A percentile compares a stretch with the other conserved stretches of the same genome.
Evolutionary conservation across 2,329 filamentous ascomycete genomes (phyloP).

Genomic region (Talaromyces sp.): DNA sequence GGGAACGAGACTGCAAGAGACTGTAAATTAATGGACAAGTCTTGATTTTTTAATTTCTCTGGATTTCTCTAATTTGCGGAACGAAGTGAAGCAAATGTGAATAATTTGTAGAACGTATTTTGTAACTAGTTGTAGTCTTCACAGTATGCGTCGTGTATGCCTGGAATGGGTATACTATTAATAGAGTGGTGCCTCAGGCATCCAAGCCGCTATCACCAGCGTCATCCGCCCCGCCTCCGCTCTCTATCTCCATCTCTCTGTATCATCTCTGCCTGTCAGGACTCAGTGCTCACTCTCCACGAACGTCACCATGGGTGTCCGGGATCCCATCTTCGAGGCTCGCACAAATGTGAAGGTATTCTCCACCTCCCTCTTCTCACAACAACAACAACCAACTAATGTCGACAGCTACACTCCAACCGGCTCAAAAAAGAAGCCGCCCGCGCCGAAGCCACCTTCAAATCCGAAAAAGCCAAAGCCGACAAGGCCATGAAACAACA

Average conservation of each 20-base stretch:
- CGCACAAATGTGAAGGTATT: constrained; percentile 39
- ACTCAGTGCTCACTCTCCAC: not conserved
- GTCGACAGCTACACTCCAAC: constrained; percentile 40
- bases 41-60: not conserved
- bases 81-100: not conserved
- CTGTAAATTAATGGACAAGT: not conserved
- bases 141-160: too few species aligned
- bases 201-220: not conserved
- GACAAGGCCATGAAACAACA: constrained; percentile 45
- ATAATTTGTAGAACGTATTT: not conserved
- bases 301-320: constrained; percentile 32
- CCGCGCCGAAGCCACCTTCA: constrained; percentile 42
- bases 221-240: not conserved
- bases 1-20: not conserved
- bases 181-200: not conserved
- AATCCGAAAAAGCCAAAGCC: constrained; percentile 44
- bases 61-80: not conserved
- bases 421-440: constrained; percentile 44
- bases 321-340: constrained; percentile 38
- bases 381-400: not conserved
- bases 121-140: too few species aligned
- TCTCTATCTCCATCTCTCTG: not conserved
- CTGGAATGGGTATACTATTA: not conserved
- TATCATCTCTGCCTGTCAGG: not conserved
- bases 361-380: not conserved